Evolutionary conservation across 306 rosid species (phyloP).

Genomic region (Potentilla sterilis): DNA sequence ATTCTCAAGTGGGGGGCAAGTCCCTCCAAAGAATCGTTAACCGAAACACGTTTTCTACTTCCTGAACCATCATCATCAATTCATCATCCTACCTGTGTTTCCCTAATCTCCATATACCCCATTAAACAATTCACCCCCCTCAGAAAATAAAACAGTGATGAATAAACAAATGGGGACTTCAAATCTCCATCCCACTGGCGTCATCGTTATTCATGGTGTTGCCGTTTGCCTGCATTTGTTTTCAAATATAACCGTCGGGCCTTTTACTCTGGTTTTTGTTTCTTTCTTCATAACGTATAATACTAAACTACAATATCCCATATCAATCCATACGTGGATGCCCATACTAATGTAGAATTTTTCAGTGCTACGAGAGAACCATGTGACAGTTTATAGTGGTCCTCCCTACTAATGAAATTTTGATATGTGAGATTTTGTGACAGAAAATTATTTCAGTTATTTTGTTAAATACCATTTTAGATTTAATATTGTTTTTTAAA

Average conservation of each 20-base stretch:
- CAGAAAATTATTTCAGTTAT: no score
- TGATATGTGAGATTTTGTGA: no score
- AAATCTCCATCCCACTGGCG: constrained; percentile 5
- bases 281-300: not conserved
- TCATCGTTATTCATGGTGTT: not conserved
- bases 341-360: no score
- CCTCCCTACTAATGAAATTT: no score
- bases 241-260: not conserved
- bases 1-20: constrained; percentile 15
- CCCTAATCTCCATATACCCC: not conserved
- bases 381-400: no score
- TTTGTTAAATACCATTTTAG: no score
- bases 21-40: constrained; percentile 35
- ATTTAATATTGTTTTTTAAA: no score
- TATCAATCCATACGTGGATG: not conserved
- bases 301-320: not conserved
- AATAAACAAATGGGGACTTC: not conserved
- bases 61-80: not conserved
- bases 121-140: not conserved
- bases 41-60: constrained; percentile 37
- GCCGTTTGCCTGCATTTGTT: not conserved
- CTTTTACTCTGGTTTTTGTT: not conserved
- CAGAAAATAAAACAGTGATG: not conserved
- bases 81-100: not conserved
- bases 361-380: no score